These are phyloP conservation scores for Stagonosporopsis chrysanthemi DNA, from an alignment of 2,329 filamentous ascomycete species.

Conservation along the genomic window DNA sequence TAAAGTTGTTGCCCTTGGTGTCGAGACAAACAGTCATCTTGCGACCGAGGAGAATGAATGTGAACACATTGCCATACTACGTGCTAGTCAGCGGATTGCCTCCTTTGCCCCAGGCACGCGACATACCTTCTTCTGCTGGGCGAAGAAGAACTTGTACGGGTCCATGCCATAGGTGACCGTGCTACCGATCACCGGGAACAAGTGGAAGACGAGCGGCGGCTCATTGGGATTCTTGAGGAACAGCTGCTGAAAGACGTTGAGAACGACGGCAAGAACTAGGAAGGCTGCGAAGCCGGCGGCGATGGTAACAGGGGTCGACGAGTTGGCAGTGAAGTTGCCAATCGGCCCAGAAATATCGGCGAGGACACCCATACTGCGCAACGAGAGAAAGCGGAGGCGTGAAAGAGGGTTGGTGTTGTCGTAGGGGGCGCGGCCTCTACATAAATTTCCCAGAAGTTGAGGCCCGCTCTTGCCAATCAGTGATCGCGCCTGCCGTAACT, in stretches of 20 bases:
- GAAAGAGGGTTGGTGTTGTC: constrained; percentile 20
- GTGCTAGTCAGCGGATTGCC: constrained; percentile 29
- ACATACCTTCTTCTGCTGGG: constrained; percentile 74
- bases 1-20: constrained; percentile 85
- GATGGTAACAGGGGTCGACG: constrained; percentile 55
- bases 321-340: constrained; percentile 53
- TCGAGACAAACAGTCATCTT: constrained; percentile 88
- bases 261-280: constrained; percentile 65
- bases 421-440: constrained; percentile 24
- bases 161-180: constrained; percentile 96
- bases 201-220: constrained; percentile 69
- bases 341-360: constrained; percentile 57
- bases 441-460: constrained; percentile 39
- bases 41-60: constrained; percentile 85
- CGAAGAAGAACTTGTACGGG: constrained; percentile 83
- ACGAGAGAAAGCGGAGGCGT: constrained; percentile 23
- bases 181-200: constrained; percentile 79
- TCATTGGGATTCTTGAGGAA: constrained; percentile 80
- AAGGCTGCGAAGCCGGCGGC: constrained; percentile 56
- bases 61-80: constrained; percentile 88
- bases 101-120: constrained; percentile 8
- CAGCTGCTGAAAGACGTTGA: constrained; percentile 83
- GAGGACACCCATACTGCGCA: constrained; percentile 60
- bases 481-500: constrained; percentile 24
- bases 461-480: constrained; percentile 31